These are phyloP conservation scores for Chaetothyriales sp. DNA, from an alignment of 2,329 filamentous ascomycete genomes.

Conservation along the genomic window DNA sequence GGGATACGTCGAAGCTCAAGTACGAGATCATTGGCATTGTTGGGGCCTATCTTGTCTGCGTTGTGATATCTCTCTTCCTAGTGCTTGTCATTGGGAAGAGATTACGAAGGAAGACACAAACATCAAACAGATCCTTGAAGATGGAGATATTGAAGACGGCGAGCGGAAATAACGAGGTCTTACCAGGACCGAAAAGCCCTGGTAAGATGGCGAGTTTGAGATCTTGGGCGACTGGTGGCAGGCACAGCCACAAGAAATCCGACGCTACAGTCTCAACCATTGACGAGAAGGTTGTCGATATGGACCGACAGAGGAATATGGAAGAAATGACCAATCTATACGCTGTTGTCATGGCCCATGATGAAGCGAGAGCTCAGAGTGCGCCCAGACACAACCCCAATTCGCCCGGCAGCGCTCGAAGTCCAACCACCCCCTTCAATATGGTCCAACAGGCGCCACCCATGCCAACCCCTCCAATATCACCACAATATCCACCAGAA, in stretches of 20 bases:
- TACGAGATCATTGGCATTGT: conserved; percentile 72
- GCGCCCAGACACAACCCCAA: conserved; percentile 10
- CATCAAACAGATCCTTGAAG: conserved; percentile 37
- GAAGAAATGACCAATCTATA: conserved; percentile 82
- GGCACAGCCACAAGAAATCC: conserved; percentile 25
- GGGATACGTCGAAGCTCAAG: conserved; percentile 53
- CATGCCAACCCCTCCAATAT: conserved; percentile 5
- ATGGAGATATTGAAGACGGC: conserved; percentile 42
- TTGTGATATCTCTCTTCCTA: conserved; percentile 56
- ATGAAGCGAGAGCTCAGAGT: conserved; percentile 34
- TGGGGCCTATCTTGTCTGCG: conserved; percentile 63
- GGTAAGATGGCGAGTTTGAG: conserved; percentile 23
- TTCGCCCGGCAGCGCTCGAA: conserved; percentile 4
- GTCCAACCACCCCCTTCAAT: conserved; percentile 6
- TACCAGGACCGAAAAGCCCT: conserved; percentile 20
- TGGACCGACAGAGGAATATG: conserved; percentile 60
- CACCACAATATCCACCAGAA: conserved; percentile 18
- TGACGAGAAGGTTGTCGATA: conserved; percentile 59
- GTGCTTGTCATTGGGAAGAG: conserved; percentile 48
- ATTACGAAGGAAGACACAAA: conserved; percentile 36
- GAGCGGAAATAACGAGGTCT: conserved; percentile 6
- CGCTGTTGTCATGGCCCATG: conserved; percentile 80
- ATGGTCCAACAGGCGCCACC: neutral
- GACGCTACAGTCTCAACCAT: conserved; percentile 53
- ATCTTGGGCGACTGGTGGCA: conserved; percentile 26